Evolutionary conservation across 768 basidiomycete species (phyloP).

Genomic region (Xanthoconium purpureum): DNA sequence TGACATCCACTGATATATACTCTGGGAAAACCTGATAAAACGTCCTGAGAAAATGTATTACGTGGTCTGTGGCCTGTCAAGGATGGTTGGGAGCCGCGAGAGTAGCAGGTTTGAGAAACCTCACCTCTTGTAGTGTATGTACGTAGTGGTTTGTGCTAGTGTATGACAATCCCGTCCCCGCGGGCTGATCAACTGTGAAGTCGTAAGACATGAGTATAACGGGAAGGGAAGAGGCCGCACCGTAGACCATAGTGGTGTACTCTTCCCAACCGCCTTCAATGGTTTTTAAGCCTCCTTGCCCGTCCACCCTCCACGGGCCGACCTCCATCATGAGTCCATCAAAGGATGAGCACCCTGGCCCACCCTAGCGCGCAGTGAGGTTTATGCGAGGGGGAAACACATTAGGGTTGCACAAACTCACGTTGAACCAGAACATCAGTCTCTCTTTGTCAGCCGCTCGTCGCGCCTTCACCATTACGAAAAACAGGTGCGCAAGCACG

Average conservation of each 20-base stretch:
- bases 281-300: constrained; percentile 65
- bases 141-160: constrained; percentile 83
- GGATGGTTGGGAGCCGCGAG: neutral
- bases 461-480: constrained; percentile 85
- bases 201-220: constrained; percentile 7
- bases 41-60: constrained; percentile 81
- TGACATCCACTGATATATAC: constrained; percentile 73
- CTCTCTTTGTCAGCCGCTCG: constrained; percentile 86
- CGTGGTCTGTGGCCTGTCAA: constrained; percentile 66
- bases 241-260: constrained; percentile 88
- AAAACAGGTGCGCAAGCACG: constrained; percentile 78
- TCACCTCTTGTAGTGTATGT: constrained; percentile 70
- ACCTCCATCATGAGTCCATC: constrained; percentile 98
- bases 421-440: constrained; percentile 96
- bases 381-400: neutral
- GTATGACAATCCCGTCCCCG: constrained; percentile 92
- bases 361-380: constrained; percentile 53
- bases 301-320: constrained; percentile 86
- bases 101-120: neutral
- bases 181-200: constrained; percentile 88
- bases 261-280: constrained; percentile 96
- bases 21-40: constrained; percentile 94
- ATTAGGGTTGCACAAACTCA: constrained; percentile 34
- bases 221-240: constrained; percentile 44
- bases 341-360: constrained; percentile 96